A percentile compares a stretch with the other conserved stretches of the same genome.
These are phyloP conservation scores for Cryptococcus wingfieldii DNA, from an alignment of 1,284 basidiomycete species.

Conservation along the genomic window DNA sequence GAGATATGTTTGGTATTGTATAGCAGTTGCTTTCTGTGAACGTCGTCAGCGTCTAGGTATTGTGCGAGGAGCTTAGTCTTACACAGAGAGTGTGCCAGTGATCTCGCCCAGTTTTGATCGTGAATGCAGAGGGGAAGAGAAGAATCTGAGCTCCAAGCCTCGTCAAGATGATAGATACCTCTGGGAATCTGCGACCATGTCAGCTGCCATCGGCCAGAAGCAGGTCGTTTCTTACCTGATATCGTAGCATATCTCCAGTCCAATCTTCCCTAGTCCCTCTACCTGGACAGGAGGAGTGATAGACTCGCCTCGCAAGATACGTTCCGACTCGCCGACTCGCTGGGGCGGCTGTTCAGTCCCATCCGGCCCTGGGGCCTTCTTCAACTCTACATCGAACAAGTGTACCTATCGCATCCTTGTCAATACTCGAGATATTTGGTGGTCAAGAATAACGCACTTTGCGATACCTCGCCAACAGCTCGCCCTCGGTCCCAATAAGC, in stretches of 20 bases:
- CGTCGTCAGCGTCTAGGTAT: background rate
- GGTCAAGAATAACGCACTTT: constrained; percentile 38
- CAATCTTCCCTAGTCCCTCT: constrained; percentile 46
- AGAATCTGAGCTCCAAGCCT: constrained; percentile 51
- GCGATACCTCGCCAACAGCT: constrained; percentile 46
- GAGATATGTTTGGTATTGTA: constrained; percentile 44
- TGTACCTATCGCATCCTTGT: constrained; percentile 43
- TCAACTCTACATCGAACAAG: constrained; percentile 54
- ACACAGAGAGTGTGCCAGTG: constrained; percentile 37
- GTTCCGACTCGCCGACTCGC: constrained; percentile 35
- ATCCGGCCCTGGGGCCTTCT: constrained; percentile 19
- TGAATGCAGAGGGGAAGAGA: constrained; percentile 54
- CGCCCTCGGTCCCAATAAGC: constrained; percentile 48
- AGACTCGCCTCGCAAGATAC: constrained; percentile 43
- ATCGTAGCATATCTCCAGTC: constrained; percentile 56
- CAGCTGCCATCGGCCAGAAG: background rate
- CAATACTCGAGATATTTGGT: background rate
- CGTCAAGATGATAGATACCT: constrained; percentile 49
- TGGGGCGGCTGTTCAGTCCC: constrained; percentile 26
- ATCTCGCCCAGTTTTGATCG: constrained; percentile 49
- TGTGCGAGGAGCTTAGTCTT: background rate
- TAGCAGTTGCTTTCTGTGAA: constrained; percentile 33
- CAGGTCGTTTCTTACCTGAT: constrained; percentile 34
- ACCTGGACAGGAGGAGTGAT: constrained; percentile 40
- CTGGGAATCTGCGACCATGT: constrained; percentile 45